Evolutionary conservation across 2,329 filamentous ascomycete genomes (phyloP).

Genomic region (Chaetomium olivaceum): DNA sequence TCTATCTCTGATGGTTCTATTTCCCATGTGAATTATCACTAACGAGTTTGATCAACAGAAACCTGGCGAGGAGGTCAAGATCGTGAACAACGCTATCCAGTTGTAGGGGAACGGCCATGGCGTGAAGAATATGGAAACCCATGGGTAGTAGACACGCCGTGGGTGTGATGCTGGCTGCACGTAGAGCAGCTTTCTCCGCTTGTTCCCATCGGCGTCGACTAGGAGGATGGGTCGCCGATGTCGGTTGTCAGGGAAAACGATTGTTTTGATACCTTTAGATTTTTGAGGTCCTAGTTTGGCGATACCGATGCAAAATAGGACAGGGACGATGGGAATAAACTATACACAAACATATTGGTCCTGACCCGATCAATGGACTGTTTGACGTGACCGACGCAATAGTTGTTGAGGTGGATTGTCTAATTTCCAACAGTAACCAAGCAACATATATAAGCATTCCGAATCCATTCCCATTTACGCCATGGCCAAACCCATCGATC

Average conservation of each 20-base stretch:
- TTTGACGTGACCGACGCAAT: neutral
- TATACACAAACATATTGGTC: neutral
- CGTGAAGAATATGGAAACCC: neutral
- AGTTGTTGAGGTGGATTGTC: neutral
- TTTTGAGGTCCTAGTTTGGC: neutral
- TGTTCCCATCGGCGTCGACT: neutral
- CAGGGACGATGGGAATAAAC: neutral
- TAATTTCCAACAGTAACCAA: neutral
- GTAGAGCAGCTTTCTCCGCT: neutral
- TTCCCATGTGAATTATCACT: neutral
- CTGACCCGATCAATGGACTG: neutral
- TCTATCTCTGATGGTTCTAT: neutral
- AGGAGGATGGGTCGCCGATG: neutral
- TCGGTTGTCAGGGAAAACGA: neutral
- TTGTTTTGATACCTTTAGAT: conserved; percentile 2
- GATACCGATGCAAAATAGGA: neutral
- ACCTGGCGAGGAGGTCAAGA: conserved; percentile 87
- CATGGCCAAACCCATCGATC: neutral
- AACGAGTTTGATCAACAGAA: conserved; percentile 50
- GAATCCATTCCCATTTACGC: neutral
- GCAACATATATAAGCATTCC: neutral
- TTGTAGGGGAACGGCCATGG: conserved; percentile 18
- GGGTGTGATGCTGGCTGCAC: neutral
- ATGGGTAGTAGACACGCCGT: neutral
- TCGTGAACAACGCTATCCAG: conserved; percentile 71